phyloP scores from a whole-genome alignment of 2,329 filamentous ascomycete species.

The Chaetomiaceae sp. region DNA sequence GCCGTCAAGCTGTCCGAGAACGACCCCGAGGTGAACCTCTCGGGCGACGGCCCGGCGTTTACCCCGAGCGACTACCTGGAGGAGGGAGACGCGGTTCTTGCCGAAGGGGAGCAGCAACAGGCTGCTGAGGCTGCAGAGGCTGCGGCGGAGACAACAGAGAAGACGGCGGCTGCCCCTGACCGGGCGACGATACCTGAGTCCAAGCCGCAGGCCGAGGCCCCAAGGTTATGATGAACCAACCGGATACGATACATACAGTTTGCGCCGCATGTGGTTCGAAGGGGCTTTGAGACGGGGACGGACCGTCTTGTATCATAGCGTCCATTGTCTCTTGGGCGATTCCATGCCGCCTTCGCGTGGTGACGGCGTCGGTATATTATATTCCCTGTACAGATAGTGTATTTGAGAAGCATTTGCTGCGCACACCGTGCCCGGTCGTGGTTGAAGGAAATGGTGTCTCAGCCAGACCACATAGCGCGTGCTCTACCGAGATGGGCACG shows the following conservation, averaged over 20 bases:
- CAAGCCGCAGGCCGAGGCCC: conserved; percentile 15
- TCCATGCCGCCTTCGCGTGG: neutral
- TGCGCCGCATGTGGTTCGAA: neutral
- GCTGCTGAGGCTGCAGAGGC: conserved; percentile 12
- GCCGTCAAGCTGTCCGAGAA: conserved; percentile 60
- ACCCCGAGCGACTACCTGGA: conserved; percentile 39
- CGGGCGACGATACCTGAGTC: conserved; percentile 19
- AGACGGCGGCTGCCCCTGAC: conserved; percentile 12
- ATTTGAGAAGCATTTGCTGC: conserved; percentile 8
- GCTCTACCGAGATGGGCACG: conserved; percentile 10
- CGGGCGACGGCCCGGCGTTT: conserved; percentile 45
- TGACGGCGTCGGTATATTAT: conserved; percentile 3
- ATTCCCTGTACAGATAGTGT: conserved; percentile 21
- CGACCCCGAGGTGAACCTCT: conserved; percentile 64
- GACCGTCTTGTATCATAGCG: conserved; percentile 8
- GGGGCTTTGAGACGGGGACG: neutral
- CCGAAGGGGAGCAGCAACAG: conserved; percentile 30
- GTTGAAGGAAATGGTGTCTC: no score
- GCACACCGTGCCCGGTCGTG: neutral
- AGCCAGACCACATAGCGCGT: neutral
- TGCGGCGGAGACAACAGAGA: conserved; percentile 13
- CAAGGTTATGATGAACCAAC: conserved; percentile 18
- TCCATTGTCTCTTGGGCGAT: no score
- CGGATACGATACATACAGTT: no score
- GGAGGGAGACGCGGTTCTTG: conserved; percentile 34